phyloP scores from a whole-genome alignment of 164 flowering plant genomes.

The Paratinospora sagittata region DNA sequence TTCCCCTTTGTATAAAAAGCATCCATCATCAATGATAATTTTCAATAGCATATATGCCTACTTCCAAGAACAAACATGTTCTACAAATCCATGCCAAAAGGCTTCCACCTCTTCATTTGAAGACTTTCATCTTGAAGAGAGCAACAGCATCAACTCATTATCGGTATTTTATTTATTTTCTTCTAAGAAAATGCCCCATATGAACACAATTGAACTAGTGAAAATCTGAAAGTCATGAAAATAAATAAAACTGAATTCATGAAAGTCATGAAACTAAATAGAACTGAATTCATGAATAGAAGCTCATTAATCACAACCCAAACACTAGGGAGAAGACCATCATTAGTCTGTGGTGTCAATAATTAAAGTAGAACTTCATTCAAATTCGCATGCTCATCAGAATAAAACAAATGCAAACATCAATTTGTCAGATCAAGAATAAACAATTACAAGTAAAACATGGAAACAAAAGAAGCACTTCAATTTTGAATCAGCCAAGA shows the following conservation, averaged over 20 bases:
- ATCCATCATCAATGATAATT: not conserved
- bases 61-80: not conserved
- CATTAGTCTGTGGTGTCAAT: not conserved
- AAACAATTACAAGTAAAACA: not conserved
- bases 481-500: not conserved
- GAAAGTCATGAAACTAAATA: not conserved
- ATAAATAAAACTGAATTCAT: too few species aligned
- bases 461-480: not conserved
- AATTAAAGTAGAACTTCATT: not conserved
- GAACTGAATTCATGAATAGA: not conserved
- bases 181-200: too few species aligned
- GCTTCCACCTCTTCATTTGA: too few species aligned
- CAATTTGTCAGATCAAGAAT: not conserved
- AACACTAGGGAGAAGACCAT: too few species aligned
- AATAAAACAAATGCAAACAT: not conserved
- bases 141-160: too few species aligned
- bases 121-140: too few species aligned
- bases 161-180: too few species aligned
- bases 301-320: not conserved
- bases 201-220: not conserved
- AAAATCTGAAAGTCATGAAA: too few species aligned
- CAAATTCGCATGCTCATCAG: not conserved
- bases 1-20: not conserved
- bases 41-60: not conserved
- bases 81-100: not conserved